phyloP scores from a whole-genome alignment of 352 stramenopile species.

The Thraustotheca clavata region DNA sequence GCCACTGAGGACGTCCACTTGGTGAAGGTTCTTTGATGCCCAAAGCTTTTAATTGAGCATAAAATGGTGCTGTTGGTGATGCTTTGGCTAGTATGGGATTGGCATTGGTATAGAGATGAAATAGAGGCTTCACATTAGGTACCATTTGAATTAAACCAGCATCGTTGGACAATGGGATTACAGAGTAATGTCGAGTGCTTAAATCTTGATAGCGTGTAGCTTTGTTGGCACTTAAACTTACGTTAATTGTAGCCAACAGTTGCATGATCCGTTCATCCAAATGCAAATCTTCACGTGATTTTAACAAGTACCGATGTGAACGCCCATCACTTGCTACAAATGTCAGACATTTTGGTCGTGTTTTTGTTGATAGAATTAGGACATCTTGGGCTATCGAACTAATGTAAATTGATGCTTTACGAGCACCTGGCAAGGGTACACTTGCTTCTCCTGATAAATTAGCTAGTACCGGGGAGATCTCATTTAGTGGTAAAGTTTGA shows the following conservation, averaged over 20 bases:
- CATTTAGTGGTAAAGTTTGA: conserved; percentile 47
- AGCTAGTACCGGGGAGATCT: conserved; percentile 61
- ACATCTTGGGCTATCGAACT: conserved; percentile 33
- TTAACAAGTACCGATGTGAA: conserved; percentile 73
- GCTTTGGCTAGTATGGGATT: conserved; percentile 27
- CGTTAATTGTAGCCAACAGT: conserved; percentile 66
- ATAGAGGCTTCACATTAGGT: conserved; percentile 65
- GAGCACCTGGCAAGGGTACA: conserved; percentile 45
- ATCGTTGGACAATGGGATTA: conserved; percentile 69
- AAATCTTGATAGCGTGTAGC: conserved; percentile 36
- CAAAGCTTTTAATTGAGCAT: conserved; percentile 70
- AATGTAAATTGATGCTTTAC: conserved; percentile 28
- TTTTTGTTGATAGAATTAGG: conserved; percentile 68
- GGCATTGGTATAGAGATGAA: conserved; percentile 65
- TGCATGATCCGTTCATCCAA: conserved; percentile 89
- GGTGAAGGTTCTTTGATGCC: conserved; percentile 60
- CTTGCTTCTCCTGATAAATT: conserved; percentile 24
- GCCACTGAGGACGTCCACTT: conserved; percentile 57
- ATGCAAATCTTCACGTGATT: conserved; percentile 80
- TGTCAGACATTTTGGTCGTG: conserved; percentile 76
- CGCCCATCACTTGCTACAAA: conserved; percentile 69
- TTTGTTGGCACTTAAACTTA: conserved; percentile 46
- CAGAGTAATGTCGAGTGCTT: conserved; percentile 54
- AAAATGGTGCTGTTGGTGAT: conserved; percentile 70
- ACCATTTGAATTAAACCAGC: conserved; percentile 84